Evolutionary conservation across 2,329 filamentous ascomycete species (phyloP).

Genomic region (Apiospora aurea): DNA sequence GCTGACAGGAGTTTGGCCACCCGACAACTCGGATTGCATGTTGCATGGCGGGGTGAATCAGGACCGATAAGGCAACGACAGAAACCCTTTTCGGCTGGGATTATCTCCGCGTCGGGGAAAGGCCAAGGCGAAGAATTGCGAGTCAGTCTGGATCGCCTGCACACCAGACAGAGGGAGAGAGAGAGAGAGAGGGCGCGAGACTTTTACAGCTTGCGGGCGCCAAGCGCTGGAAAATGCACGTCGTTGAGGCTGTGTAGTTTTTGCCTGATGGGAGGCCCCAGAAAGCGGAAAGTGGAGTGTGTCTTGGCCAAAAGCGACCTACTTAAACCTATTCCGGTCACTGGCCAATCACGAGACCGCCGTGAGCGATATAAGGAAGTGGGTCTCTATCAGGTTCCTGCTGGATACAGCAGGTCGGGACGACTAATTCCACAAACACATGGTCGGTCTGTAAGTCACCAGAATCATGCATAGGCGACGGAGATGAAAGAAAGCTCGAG

Average conservation of each 20-base stretch:
- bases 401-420: background rate
- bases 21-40: background rate
- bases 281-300: background rate
- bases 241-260: slow-evolving; percentile 15
- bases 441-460: background rate
- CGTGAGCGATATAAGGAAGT: background rate
- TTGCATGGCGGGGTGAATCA: background rate
- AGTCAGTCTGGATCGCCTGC: background rate
- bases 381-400: background rate
- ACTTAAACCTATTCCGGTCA: background rate
- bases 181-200: too few species aligned
- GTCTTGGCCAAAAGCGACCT: background rate
- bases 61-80: background rate
- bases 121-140: background rate
- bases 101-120: background rate
- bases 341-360: background rate
- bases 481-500: background rate
- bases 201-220: background rate
- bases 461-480: background rate
- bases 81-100: background rate
- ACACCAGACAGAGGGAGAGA: background rate
- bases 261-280: background rate
- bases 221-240: background rate
- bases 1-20: background rate
- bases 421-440: background rate